Base-by-base conservation (phyloP, 139 green algal genomes). In the Bryopsis sp. region DNA sequence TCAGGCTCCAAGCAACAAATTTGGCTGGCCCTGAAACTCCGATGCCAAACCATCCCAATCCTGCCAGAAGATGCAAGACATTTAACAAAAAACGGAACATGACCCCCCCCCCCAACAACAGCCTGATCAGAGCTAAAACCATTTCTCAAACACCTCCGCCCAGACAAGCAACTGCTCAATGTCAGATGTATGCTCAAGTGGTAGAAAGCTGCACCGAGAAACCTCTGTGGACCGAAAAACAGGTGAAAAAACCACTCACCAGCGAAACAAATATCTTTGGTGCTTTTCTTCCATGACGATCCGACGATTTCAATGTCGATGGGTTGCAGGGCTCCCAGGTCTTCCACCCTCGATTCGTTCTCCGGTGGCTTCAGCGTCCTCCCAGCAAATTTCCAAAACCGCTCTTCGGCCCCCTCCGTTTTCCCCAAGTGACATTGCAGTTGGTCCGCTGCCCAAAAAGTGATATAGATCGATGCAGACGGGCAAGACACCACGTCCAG, bases 41-140 rank as follows among this genome's bases (percentile, higher is more conserved):
- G 15, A 97, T 80, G 6, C 33, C 83, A 2, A 98, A 68, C 93
- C 93, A 98, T 4, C 93, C 94, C 32, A 98, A 74, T 0, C 93
- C 92, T 69, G 83, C 11, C 15, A 50, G 11, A 50, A 50, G 43
- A 50, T 50, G 11, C 43, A 50, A 50, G 15, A 50, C 71, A 37
- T n/a, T n/a, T 29, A 29, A n/a, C n/a, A n/a, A 63, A 63, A 34
- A 36, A 63, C 54, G n/a, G 26, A 33, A 34, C n/a, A 33, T 29
- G n/a, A 34, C 8, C 7, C 8, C 26, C 7, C 7, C n/a, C 11
- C n/a, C n/a, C 54, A 63, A 34, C 7, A 63, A 29, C 54, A 63
- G 26, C n/a, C 11, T 36, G 54, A 29, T 35, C 26, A 34, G 54
- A 19, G n/a, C 24, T 29, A 35, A 34, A 63, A 63, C 7, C 54